phyloP scores from a whole-genome alignment of 2,329 filamentous ascomycete genomes.

The Aspergillus sp. region DNA sequence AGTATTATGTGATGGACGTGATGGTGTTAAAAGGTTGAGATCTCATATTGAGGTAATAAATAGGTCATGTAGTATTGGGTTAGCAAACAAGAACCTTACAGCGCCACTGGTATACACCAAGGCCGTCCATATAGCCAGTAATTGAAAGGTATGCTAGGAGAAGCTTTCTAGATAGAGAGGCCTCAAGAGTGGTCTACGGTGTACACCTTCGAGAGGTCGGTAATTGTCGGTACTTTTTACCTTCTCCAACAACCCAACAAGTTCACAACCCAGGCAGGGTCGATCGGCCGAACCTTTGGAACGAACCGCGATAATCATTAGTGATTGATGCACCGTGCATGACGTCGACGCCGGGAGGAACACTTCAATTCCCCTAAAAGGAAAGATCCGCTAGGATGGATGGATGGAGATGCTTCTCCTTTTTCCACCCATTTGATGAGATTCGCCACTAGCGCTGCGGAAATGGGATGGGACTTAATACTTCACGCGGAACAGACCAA shows the following conservation, averaged over 20 bases:
- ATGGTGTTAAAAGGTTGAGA: background rate
- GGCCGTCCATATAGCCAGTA: no score
- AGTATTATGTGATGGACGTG: background rate
- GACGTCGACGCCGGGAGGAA: slow-evolving; percentile 17
- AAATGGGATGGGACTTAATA: background rate
- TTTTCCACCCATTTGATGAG: background rate
- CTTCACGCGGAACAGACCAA: background rate
- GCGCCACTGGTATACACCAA: no score
- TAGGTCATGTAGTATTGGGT: background rate
- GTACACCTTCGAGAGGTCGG: background rate
- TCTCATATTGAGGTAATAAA: background rate
- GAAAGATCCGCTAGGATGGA: slow-evolving; percentile 5
- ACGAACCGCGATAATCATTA: slow-evolving; percentile 1
- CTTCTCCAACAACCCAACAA: background rate
- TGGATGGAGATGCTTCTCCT: slow-evolving; percentile 7
- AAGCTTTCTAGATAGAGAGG: background rate
- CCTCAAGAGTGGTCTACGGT: background rate
- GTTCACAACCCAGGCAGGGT: background rate
- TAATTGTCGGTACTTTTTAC: background rate
- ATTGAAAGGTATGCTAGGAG: background rate
- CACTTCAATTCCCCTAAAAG: slow-evolving; percentile 4
- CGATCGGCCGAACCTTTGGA: background rate
- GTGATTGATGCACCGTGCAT: slow-evolving; percentile 22
- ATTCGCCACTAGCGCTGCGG: slow-evolving; percentile 8
- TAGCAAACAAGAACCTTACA: background rate